phyloP scores from a whole-genome alignment of 2,329 filamentous ascomycete genomes.

The Neospermospora avenae region DNA sequence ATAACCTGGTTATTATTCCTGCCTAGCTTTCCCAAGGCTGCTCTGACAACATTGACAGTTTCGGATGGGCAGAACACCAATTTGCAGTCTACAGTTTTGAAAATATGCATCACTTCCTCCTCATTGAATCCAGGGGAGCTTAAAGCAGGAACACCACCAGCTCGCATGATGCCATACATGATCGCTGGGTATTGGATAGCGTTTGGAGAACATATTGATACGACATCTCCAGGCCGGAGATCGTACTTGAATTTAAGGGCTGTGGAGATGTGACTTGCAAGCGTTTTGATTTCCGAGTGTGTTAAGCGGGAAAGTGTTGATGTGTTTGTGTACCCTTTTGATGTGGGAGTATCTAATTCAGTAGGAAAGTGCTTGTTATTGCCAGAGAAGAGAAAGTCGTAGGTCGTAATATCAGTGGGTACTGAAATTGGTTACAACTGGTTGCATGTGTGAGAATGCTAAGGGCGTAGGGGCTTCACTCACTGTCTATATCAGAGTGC shows the following conservation, averaged over 20 bases:
- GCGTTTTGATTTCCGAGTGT: neutral
- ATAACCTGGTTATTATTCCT: slow-evolving; percentile 49
- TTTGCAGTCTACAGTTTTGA: slow-evolving; percentile 53
- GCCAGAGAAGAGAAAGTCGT: neutral
- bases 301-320: neutral
- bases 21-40: slow-evolving; percentile 51
- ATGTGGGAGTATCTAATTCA: neutral
- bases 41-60: slow-evolving; percentile 49
- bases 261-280: neutral
- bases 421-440: neutral
- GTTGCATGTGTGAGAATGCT: no score
- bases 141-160: slow-evolving; percentile 31
- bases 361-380: neutral
- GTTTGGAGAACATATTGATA: slow-evolving; percentile 59
- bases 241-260: neutral
- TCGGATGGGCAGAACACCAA: slow-evolving; percentile 41
- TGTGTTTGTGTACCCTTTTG: neutral
- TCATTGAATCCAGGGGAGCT: slow-evolving; percentile 62
- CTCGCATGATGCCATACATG: slow-evolving; percentile 51
- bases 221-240: slow-evolving; percentile 45
- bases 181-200: slow-evolving; percentile 63
- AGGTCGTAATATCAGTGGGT: neutral
- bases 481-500: neutral
- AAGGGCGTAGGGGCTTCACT: neutral
- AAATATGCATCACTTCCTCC: slow-evolving; percentile 63